Conservation (phyloP, 306 rosid species). For the Albizia julibrissin region DNA sequence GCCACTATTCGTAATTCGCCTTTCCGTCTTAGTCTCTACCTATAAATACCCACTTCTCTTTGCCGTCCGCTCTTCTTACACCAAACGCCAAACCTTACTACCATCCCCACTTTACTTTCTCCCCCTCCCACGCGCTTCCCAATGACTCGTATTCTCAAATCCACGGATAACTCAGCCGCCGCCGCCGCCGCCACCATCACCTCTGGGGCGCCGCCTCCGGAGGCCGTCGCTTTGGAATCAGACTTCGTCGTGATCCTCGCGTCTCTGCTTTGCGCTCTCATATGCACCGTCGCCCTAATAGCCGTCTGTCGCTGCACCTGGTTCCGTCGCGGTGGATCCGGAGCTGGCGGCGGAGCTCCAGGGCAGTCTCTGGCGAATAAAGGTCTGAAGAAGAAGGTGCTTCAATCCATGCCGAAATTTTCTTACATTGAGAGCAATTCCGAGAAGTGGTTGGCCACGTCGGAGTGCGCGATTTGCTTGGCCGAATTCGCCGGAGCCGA, state of each 20-base stretch:
- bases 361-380: slow-evolving; percentile 46
- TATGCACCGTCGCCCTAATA: slow-evolving; percentile 68
- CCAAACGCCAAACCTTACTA: not conserved
- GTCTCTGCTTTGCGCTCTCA: slow-evolving; percentile 71
- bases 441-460: slow-evolving; percentile 34
- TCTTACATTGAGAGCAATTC: slow-evolving; percentile 35
- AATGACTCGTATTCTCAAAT: slow-evolving; percentile 56
- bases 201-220: slow-evolving; percentile 53
- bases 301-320: slow-evolving; percentile 81
- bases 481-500: slow-evolving; percentile 58
- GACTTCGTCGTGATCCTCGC: slow-evolving; percentile 78
- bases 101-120: not conserved
- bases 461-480: slow-evolving; percentile 77
- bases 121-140: not conserved
- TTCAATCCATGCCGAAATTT: slow-evolving; percentile 63
- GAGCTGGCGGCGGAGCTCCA: slow-evolving; percentile 5
- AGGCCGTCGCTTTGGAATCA: slow-evolving; percentile 50
- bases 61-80: not conserved
- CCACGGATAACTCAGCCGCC: slow-evolving; percentile 13
- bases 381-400: slow-evolving; percentile 72
- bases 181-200: slow-evolving; percentile 32
- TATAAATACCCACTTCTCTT: slow-evolving; percentile 32
- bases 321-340: slow-evolving; percentile 51
- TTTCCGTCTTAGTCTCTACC: slow-evolving; percentile 3
- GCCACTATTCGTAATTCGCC: not conserved